Evolutionary conservation across 495 filamentous ascomycete species (phyloP), one percentile per base, ranked within the genome.

Genomic region (Clohesyomyces aquaticus): DNA sequence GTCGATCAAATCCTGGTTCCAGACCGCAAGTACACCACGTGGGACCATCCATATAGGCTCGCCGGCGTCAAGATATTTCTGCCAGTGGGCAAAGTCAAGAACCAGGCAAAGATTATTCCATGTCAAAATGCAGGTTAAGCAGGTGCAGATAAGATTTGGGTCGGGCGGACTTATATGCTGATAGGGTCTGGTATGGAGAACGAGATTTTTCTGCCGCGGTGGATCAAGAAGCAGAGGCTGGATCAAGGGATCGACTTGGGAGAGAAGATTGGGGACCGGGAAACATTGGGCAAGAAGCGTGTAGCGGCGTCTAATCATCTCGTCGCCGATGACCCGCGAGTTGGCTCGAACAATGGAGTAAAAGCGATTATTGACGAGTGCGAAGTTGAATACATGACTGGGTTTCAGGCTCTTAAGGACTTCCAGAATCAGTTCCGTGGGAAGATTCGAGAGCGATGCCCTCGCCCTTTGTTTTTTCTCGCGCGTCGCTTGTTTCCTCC

Each of bases 21-120:
- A 84, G 22, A 72, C 49, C 0, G 79, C 75, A 8, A 35, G 14
- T 2, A 63, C 67, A 4, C 81, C 83, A 2, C 81, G 72, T 0
- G 75, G 70, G 4, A 83, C 76, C 27, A 78, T 77, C 3, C 79
- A 79, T 22, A 86, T 81, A 0, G 81, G 82, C 35, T 79, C 73
- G 1, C 82, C 76, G 3, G 66, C 59, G 59, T 84, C 77, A 9
- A 84, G 76, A 50, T 82, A 54, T 19, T 63, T 18, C 61, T 84
- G 83, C 80, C 80, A 86, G 64, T 80, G 73, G 8, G 78, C 78
- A 50, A 86, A 80, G 57, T 86, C 82, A 29, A 85, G 75, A 14
- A 75, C 73, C 11, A 84, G 35, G 50, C 76, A 77, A 2, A 85
- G 77, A 0, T 78, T 75, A 55, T 80, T 81, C 83, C 82, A 86